Evolutionary conservation across 768 basidiomycete species (phyloP).

Genomic region (Suillus spraguei): DNA sequence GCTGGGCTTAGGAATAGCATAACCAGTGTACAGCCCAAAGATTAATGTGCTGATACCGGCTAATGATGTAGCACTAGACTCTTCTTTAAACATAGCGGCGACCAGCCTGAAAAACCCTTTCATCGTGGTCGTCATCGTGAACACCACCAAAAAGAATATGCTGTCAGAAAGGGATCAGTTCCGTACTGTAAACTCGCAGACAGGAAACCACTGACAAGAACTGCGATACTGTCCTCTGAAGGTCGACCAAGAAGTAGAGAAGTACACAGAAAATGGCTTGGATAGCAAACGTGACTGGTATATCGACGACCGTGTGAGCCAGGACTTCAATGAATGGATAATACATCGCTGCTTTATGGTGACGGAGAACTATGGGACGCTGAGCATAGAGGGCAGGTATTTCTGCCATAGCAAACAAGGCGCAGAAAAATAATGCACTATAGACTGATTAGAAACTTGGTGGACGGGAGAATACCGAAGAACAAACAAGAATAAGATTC

Average conservation of each 20-base stretch:
- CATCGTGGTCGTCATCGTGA: constrained; percentile 63
- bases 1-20: constrained; percentile 57
- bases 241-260: constrained; percentile 62
- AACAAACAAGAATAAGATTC: constrained; percentile 79
- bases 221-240: constrained; percentile 56
- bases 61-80: constrained; percentile 64
- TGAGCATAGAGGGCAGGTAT: constrained; percentile 51
- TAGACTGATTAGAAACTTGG: constrained; percentile 10
- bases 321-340: constrained; percentile 50
- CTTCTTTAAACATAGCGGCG: constrained; percentile 58
- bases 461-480: not conserved
- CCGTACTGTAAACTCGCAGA: not conserved
- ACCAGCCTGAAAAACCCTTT: constrained; percentile 75
- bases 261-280: constrained; percentile 39
- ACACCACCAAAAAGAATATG: constrained; percentile 59
- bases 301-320: constrained; percentile 49
- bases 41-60: constrained; percentile 54
- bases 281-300: constrained; percentile 43
- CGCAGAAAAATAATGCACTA: constrained; percentile 61
- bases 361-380: constrained; percentile 47
- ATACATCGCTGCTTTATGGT: constrained; percentile 49
- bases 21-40: constrained; percentile 60
- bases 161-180: constrained; percentile 34
- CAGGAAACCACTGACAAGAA: constrained; percentile 62
- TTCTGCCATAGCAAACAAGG: constrained; percentile 60